Conservation (phyloP, 768 basidiomycete species). For the Crassisporium funariophilum region DNA sequence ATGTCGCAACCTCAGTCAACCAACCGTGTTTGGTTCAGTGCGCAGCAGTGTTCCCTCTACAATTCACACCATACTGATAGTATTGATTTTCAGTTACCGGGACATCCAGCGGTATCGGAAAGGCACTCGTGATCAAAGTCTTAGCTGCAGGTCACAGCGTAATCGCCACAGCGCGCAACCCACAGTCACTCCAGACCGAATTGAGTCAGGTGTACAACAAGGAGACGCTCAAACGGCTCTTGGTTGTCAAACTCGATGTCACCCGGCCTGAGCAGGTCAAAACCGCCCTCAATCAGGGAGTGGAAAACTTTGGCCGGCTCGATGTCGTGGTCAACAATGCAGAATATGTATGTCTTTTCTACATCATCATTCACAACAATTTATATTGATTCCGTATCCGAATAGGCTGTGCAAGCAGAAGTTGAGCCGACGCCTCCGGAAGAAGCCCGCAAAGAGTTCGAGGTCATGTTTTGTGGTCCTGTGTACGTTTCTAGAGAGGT, state of each 20-base stretch:
- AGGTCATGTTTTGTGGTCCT: constrained; percentile 48
- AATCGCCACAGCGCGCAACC: constrained; percentile 33
- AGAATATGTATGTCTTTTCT: constrained; percentile 23
- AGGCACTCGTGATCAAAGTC: too few relatives aligned
- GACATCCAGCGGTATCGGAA: too few relatives aligned
- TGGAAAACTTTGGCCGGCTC: constrained; percentile 39
- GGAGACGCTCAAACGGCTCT: constrained; percentile 23
- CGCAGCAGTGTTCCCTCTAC: too few relatives aligned
- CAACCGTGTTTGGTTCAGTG: too few relatives aligned
- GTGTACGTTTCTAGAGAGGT: constrained; percentile 40
- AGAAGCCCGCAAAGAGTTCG: constrained; percentile 37
- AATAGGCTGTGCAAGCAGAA: constrained; percentile 33
- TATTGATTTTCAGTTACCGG: too few relatives aligned
- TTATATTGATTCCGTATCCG: neutral
- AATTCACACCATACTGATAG: too few relatives aligned
- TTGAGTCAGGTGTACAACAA: constrained; percentile 13
- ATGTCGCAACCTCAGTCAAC: too few relatives aligned
- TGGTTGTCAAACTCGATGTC: constrained; percentile 33
- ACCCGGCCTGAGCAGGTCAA: constrained; percentile 31
- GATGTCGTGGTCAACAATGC: constrained; percentile 53
- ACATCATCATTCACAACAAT: neutral
- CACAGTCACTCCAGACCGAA: constrained; percentile 15
- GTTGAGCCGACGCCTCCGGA: constrained; percentile 36
- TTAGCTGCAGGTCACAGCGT: constrained; percentile 34
- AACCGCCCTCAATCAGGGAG: constrained; percentile 32